Percentiles rank a stretch among this genome's conserved stretches.
Evolutionary conservation across 2,329 filamentous ascomycete species (phyloP).

Genomic region (Cadophora gregata): DNA sequence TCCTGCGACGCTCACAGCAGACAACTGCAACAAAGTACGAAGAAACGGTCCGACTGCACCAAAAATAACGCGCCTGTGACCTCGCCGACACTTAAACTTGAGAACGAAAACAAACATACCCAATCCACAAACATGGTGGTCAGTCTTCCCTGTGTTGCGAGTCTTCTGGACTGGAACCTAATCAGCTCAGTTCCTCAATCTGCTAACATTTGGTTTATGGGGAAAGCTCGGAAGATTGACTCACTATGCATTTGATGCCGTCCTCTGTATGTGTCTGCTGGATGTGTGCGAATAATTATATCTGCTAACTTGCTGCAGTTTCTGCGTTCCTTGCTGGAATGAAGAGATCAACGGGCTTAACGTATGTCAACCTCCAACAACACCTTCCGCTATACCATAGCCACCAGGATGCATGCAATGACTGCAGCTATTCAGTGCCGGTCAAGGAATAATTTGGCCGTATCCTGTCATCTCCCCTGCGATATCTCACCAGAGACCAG

Average conservation of each 20-base stretch:
- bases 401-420: not conserved
- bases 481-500: constrained; percentile 20
- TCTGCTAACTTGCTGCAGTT: constrained; percentile 59
- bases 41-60: constrained; percentile 17
- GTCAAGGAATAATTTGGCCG: too few relatives aligned
- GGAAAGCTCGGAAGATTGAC: constrained; percentile 88
- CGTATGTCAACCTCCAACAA: constrained; percentile 68
- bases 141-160: constrained; percentile 37
- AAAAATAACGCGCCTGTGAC: constrained; percentile 7
- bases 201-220: constrained; percentile 72
- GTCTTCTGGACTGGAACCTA: constrained; percentile 50
- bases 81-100: not conserved
- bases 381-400: not conserved
- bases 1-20: constrained; percentile 14
- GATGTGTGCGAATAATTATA: constrained; percentile 6
- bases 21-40: constrained; percentile 19
- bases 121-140: constrained; percentile 48
- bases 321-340: constrained; percentile 96
- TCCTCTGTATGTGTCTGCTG: constrained; percentile 70
- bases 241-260: constrained; percentile 96
- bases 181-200: constrained; percentile 63
- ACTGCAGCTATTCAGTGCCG: too few relatives aligned
- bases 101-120: not conserved
- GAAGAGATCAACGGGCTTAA: constrained; percentile 95
- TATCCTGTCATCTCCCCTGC: not conserved